Evolutionary conservation across 2,329 filamentous ascomycete genomes (phyloP), one percentile per base, ranked within the genome.

Genomic region (Trichophyton simii): DNA sequence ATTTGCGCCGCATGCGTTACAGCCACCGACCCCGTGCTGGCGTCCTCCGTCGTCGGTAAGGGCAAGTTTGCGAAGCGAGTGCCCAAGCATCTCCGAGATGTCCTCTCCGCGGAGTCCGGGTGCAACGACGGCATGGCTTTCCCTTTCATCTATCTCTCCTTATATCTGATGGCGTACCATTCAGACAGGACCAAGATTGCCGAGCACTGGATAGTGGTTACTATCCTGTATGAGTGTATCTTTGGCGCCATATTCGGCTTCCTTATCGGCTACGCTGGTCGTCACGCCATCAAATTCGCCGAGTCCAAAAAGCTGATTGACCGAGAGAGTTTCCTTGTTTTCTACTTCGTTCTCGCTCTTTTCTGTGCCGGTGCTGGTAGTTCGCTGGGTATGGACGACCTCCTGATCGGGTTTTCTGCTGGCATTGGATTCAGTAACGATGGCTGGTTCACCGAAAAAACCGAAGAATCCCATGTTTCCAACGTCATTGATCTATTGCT

Each of bases 111-210:
- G 61, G 94, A 99, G 76, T 99, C 94, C 6, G 94, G 94, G 34
- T 99, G 94, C 77, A 99, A 99, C 80, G 94, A 99, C 73, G 94
- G 94, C 76, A 99, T 99, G 94, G 94, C 94, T 1, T 99, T 99
- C 71, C 94, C 94, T 0, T 99, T 99, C 73, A 84, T 99, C 69
- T 99, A 99, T 72, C 81, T 99, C 34, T 87, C 89, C 0, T 79
- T 96, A 34, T 97, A 96, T 74, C 82, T 97, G 55, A 89, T 97
- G 66, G 84, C 87, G 66, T 96, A 92, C 72, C 80, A 87, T 65
- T 84, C 84, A 31, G 74, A 87, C 67, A 84, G 87, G 3, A 75
- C 77, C 55, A 75, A 88, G 60, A 88, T 95, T 48, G 83, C 86
- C 15, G 87, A 87, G 65, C 85, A 97, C 75, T 99, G 91, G 87